Evolutionary conservation across 768 basidiomycete genomes (phyloP).

Genomic region (Pisolithus orientalis): DNA sequence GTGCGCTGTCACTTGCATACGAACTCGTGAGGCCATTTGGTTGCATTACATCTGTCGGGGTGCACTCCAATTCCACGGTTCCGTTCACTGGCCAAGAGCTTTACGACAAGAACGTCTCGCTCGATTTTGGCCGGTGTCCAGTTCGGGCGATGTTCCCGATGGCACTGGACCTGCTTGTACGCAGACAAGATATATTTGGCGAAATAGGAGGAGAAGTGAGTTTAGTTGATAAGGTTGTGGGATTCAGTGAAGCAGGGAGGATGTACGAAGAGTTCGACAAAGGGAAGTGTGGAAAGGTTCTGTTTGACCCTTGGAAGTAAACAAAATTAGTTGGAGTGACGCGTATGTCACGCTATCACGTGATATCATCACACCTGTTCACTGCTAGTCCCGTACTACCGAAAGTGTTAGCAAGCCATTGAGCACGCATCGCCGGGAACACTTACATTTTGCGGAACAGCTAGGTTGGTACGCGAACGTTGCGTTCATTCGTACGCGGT

Average conservation of each 20-base stretch:
- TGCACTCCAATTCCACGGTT: constrained; percentile 49
- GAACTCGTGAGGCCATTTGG: constrained; percentile 73
- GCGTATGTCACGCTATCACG: constrained; percentile 18
- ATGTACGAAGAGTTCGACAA: constrained; percentile 66
- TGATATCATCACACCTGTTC: constrained; percentile 5
- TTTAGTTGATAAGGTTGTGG: constrained; percentile 63
- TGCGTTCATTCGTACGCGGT: too few species aligned
- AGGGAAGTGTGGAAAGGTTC: constrained; percentile 65
- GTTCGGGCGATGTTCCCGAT: constrained; percentile 71
- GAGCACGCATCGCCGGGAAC: too few species aligned
- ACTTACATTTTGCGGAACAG: too few species aligned
- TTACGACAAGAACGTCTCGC: constrained; percentile 74
- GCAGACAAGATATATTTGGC: constrained; percentile 71
- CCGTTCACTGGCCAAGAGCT: constrained; percentile 51
- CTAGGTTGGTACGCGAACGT: too few species aligned
- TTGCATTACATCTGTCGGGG: constrained; percentile 68
- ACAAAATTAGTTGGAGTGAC: neutral
- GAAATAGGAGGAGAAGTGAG: constrained; percentile 54
- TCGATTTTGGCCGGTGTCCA: constrained; percentile 79
- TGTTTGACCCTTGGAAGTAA: constrained; percentile 69
- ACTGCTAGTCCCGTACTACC: neutral
- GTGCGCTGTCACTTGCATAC: constrained; percentile 59
- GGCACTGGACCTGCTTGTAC: constrained; percentile 62
- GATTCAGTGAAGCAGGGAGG: constrained; percentile 49
- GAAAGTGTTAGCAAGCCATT: neutral